Percentiles rank a stretch among this genome's conserved stretches.
Evolutionary conservation across 768 basidiomycete species (phyloP).

Genomic region (Macrolepiota fuliginosa): DNA sequence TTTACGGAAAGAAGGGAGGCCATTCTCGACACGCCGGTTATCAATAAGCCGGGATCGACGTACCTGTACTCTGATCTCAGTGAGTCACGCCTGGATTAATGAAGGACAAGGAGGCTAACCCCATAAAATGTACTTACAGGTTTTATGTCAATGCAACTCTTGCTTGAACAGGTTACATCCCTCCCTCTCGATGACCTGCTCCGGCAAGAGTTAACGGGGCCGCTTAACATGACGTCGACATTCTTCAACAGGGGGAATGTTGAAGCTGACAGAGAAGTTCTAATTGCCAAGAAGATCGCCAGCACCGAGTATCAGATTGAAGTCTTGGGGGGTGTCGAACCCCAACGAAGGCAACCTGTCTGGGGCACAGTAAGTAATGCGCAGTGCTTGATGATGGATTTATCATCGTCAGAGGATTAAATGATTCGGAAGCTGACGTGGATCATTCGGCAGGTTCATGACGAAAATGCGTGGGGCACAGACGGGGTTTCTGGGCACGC

Average conservation of each 20-base stretch:
- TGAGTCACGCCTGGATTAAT: background rate
- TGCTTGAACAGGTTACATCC: slow-evolving; percentile 22
- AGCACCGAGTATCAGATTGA: slow-evolving; percentile 24
- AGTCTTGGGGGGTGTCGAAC: slow-evolving; percentile 20
- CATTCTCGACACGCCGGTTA: slow-evolving; percentile 19
- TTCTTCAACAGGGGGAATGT: slow-evolving; percentile 24
- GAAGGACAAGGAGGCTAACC: too few relatives aligned
- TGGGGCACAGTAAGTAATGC: slow-evolving; percentile 23
- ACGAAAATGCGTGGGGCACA: slow-evolving; percentile 28
- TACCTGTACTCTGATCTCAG: slow-evolving; percentile 29
- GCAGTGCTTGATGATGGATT: background rate
- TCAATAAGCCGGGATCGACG: slow-evolving; percentile 20
- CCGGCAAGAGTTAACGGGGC: slow-evolving; percentile 21
- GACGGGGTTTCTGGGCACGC: slow-evolving; percentile 27
- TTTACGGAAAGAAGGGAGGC: slow-evolving; percentile 22
- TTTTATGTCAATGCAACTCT: slow-evolving; percentile 25
- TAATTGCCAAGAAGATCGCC: slow-evolving; percentile 10
- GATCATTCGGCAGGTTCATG: slow-evolving; percentile 21
- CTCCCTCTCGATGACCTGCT: slow-evolving; percentile 23
- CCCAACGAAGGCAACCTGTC: slow-evolving; percentile 23
- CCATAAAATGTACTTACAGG: slow-evolving; percentile 12
- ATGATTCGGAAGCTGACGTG: background rate
- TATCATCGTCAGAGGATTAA: background rate
- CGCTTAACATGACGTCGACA: slow-evolving; percentile 25
- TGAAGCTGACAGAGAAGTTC: background rate